Percentiles rank a stretch among this genome's conserved stretches.
phyloP scores from a whole-genome alignment of 805 yeast species.

The Wickerhamomyces silvicola region DNA sequence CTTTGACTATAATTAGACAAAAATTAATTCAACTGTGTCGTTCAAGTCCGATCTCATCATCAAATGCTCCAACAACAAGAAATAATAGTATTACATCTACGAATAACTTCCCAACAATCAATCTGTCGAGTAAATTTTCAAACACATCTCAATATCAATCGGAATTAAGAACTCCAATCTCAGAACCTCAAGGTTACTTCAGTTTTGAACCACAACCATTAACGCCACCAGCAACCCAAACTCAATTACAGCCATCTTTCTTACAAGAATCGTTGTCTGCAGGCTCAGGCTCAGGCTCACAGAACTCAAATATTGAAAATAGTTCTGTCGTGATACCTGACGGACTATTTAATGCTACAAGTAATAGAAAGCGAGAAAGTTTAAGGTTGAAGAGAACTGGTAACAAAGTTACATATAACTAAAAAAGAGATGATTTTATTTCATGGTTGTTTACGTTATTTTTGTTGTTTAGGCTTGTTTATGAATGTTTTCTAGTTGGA shows the following conservation, averaged over 20 bases:
- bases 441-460: too few species aligned
- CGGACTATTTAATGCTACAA: constrained; percentile 34
- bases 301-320: too few species aligned
- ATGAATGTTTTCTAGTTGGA: too few species aligned
- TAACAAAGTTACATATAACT: too few species aligned
- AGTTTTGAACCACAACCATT: constrained; percentile 15
- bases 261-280: constrained; percentile 7
- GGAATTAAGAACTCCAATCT: neutral
- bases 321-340: constrained; percentile 19
- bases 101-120: constrained; percentile 14
- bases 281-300: too few species aligned
- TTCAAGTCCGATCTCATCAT: constrained; percentile 5
- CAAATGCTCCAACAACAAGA: constrained; percentile 8
- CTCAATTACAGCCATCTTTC: constrained; percentile 17
- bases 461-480: too few species aligned
- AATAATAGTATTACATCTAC: constrained; percentile 15
- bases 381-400: constrained; percentile 40
- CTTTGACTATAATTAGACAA: constrained; percentile 33
- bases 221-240: constrained; percentile 3
- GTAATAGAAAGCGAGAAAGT: constrained; percentile 47
- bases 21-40: constrained; percentile 25
- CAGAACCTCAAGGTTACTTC: constrained; percentile 14
- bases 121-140: constrained; percentile 15
- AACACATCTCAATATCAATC: constrained; percentile 1
- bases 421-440: too few species aligned